Percentiles rank a stretch among this genome's conserved stretches.
Conservation (phyloP, 495 filamentous ascomycete genomes). For the Saxophila tyrrhenica region DNA sequence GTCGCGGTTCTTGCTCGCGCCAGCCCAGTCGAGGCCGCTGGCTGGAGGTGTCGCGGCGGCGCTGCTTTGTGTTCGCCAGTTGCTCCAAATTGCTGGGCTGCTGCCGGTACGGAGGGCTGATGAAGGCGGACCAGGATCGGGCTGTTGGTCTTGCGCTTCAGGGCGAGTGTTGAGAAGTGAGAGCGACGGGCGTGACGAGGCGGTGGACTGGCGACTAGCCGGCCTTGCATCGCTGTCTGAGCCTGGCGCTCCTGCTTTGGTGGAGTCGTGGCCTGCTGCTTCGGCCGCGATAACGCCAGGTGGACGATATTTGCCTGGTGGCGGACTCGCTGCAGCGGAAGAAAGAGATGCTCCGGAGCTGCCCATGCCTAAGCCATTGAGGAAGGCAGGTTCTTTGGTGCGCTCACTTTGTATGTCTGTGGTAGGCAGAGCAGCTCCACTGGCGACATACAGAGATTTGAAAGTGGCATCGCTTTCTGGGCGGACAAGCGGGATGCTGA, state of each 20-base stretch:
- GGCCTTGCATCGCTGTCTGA: constrained; percentile 9
- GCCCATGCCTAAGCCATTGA: constrained; percentile 17
- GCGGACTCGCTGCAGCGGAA: constrained; percentile 17
- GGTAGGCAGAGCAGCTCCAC: constrained; percentile 17
- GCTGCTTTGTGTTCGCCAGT: constrained; percentile 29
- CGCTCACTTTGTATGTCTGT: neutral
- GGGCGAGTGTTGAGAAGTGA: constrained; percentile 5
- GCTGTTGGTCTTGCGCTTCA: constrained; percentile 1
- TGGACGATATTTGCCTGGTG: constrained; percentile 15
- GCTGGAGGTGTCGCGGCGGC: constrained; percentile 4
- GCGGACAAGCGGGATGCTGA: constrained; percentile 85
- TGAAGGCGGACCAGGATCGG: constrained; percentile 18
- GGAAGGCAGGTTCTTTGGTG: constrained; percentile 7
- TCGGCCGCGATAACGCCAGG: constrained; percentile 12
- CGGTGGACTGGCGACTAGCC: constrained; percentile 21
- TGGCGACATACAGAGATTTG: constrained; percentile 57
- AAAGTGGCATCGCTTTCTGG: constrained; percentile 80
- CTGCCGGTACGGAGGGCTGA: constrained; percentile 24
- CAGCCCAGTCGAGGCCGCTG: constrained; percentile 28
- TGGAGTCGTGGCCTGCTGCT: neutral
- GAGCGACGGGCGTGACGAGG: constrained; percentile 10
- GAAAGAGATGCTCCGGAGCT: constrained; percentile 16
- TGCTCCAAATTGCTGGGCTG: constrained; percentile 31
- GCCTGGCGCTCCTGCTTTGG: constrained; percentile 9
- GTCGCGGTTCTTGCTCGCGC: constrained; percentile 20